These are phyloP conservation scores for Lentinula lateritia DNA, from an alignment of 768 basidiomycete species.

Conservation along the genomic window DNA sequence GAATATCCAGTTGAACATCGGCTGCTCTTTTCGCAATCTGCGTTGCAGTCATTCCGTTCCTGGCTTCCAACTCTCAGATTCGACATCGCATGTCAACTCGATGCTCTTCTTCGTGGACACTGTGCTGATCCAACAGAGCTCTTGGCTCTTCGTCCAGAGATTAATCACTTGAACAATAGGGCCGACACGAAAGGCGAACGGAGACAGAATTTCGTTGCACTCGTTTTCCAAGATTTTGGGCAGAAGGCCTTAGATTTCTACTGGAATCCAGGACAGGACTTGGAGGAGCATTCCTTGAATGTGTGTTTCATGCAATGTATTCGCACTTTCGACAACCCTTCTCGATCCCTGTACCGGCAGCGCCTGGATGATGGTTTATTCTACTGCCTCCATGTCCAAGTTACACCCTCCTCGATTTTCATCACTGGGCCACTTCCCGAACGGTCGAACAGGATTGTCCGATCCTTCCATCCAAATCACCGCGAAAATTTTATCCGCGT, in stretches of 20 bases:
- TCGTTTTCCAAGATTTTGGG: constrained; percentile 36
- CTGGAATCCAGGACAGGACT: constrained; percentile 20
- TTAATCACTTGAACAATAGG: not conserved
- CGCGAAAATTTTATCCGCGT: constrained; percentile 59
- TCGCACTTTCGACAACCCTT: constrained; percentile 17
- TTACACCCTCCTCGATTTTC: constrained; percentile 51
- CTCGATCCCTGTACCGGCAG: no score
- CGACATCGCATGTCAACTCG: constrained; percentile 55
- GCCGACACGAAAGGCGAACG: not conserved
- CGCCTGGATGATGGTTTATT: constrained; percentile 28
- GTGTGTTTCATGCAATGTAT: constrained; percentile 21
- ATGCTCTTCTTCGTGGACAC: constrained; percentile 33
- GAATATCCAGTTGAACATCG: constrained; percentile 35
- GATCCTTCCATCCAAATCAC: constrained; percentile 36
- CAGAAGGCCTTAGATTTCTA: constrained; percentile 17
- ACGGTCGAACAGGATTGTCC: constrained; percentile 57
- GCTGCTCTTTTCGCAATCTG: constrained; percentile 35
- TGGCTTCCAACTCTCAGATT: constrained; percentile 36
- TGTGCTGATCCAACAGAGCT: constrained; percentile 50
- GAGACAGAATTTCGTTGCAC: not conserved
- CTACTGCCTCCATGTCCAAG: constrained; percentile 37
- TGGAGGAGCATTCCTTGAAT: constrained; percentile 20
- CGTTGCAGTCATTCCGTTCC: constrained; percentile 22
- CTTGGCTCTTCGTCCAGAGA: constrained; percentile 17
- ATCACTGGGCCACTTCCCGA: constrained; percentile 53